Conservation (phyloP, 768 basidiomycete species). For the Lactifluus pinguis region DNA sequence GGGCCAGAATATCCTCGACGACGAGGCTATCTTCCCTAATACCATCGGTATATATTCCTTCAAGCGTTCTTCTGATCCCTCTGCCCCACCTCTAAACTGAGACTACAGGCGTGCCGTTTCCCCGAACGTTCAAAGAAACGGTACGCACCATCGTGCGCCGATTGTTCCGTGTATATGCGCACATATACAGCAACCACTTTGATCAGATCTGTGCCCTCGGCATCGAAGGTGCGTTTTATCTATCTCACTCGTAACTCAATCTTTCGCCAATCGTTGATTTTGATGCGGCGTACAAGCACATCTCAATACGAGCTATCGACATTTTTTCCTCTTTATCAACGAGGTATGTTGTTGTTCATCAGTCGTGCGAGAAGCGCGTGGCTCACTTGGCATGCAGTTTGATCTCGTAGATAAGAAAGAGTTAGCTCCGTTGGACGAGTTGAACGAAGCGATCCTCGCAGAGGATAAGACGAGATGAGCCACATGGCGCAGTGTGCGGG, state of each 20-base stretch:
- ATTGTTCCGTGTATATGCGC: slow-evolving; percentile 94
- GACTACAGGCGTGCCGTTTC: slow-evolving; percentile 7
- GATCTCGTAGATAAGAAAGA: slow-evolving; percentile 96
- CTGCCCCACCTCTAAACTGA: background rate
- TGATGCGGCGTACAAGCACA: slow-evolving; percentile 51
- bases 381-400: slow-evolving; percentile 44
- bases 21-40: slow-evolving; percentile 87
- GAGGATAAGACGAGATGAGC: slow-evolving; percentile 37
- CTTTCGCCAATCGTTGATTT: background rate
- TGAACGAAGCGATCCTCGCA: slow-evolving; percentile 82
- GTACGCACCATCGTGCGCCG: slow-evolving; percentile 88
- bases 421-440: slow-evolving; percentile 86
- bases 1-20: slow-evolving; percentile 88
- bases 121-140: slow-evolving; percentile 42
- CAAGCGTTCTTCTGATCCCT: background rate
- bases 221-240: slow-evolving; percentile 70
- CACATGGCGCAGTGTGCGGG: background rate
- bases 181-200: slow-evolving; percentile 98
- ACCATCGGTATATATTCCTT: slow-evolving; percentile 63
- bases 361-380: background rate
- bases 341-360: slow-evolving; percentile 51
- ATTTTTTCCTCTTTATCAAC: slow-evolving; percentile 94
- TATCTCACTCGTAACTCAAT: background rate
- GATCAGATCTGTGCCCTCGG: slow-evolving; percentile 97
- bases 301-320: slow-evolving; percentile 95